Evolutionary conservation across 2,329 filamentous ascomycete species (phyloP), one percentile per base, ranked within the genome.

Genomic region (Grosmannia clavigera): DNA sequence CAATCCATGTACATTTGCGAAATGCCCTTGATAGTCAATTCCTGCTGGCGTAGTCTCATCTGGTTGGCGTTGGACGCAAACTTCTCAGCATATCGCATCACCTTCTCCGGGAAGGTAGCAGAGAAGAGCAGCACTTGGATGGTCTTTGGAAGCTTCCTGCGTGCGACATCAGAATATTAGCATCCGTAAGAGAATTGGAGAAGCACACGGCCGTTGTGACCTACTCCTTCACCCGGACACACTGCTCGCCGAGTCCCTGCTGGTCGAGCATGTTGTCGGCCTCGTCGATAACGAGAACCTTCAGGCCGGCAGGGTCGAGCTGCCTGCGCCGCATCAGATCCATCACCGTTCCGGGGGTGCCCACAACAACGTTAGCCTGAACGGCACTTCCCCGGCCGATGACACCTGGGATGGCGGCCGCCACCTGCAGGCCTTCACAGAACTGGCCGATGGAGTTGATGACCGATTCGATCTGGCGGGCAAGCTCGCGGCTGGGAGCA

Each of bases 221-320:
- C 68, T 74, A 94, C 90, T 75, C 74, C 77, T 95, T 96, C 67
- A 96, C 90, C 66, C 92, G 85, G 67, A 91, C 82, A 73, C 92
- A 97, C 75, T 99, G 94, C 61, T 97, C 94, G 58, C 94, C 94
- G 60, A 99, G 79, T 58, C 94, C 92, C 74, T 96, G 90, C 73
- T 92, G 87, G 70, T 97, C 94, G 62, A 99, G 78, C 94, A 99
- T 99, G 76, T 96, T 97, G 76, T 99, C 94, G 61, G 94, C 94
- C 76, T 99, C 94, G 69, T 99, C 94, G 58, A 99, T 81, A 60
- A 96, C 92, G 63, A 99, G 81, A 10, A 95, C 82, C 72, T 85
- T 89, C 66, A 99, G 78, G 61, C 84, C 75, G 22, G 80, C 82
- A 0, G 84, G 74, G 66, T 95, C 83, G 64, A 99, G 81, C 68